Evolutionary conservation across 106 monocot genomes (phyloP).

Genomic region (Gastrodia elata): DNA sequence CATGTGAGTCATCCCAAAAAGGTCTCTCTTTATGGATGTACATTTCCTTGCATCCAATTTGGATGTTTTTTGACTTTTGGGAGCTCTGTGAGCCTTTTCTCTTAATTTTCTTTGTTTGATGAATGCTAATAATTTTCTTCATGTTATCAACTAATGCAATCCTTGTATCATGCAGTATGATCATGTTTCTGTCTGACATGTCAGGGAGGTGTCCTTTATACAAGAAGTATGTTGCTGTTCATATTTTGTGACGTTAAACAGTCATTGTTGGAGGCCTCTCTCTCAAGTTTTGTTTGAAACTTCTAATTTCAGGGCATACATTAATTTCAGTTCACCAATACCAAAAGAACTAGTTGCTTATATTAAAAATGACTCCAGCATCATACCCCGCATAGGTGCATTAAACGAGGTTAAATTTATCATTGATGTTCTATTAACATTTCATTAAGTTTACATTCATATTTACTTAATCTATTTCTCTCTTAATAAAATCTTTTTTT

Average conservation of each 20-base stretch:
- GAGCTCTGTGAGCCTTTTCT: background rate
- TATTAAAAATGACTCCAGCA: constrained; percentile 65
- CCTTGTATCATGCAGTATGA: constrained; percentile 52
- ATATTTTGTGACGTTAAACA: background rate
- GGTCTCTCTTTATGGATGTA: background rate
- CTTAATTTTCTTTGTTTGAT: background rate
- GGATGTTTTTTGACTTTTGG: background rate
- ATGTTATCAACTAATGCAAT: constrained; percentile 1
- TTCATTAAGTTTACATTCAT: background rate
- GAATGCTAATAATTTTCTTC: background rate
- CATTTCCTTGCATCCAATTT: constrained; percentile 1
- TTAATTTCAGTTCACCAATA: constrained; percentile 66
- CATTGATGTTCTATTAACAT: background rate
- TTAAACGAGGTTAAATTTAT: constrained; percentile 51
- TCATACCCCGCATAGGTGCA: constrained; percentile 76
- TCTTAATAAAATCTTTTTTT: background rate
- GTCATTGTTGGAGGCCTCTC: background rate
- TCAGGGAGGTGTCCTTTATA: constrained; percentile 91
- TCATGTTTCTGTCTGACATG: constrained; percentile 95
- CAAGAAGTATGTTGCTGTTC: constrained; percentile 64
- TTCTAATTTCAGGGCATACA: constrained; percentile 43
- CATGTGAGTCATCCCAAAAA: too few species aligned
- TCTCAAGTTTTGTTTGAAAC: background rate
- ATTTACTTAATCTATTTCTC: background rate
- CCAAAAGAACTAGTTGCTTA: constrained; percentile 54